Conservation (phyloP, 768 basidiomycete genomes). For the Leucocoprinus sp. region DNA sequence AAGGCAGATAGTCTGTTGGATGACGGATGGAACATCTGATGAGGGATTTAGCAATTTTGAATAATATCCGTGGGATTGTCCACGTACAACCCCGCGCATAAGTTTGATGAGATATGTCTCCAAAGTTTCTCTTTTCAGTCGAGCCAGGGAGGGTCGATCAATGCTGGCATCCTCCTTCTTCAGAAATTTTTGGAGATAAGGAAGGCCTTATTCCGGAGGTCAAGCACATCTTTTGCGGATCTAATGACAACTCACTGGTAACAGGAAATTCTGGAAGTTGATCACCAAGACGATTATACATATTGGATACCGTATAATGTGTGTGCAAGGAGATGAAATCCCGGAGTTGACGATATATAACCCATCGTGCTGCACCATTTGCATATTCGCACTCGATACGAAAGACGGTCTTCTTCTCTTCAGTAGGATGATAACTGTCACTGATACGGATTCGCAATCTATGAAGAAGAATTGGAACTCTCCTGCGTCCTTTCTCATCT, state of each 20-base stretch:
- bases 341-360: conserved; percentile 86
- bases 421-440: conserved; percentile 77
- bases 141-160: conserved; percentile 68
- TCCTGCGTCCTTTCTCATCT: conserved; percentile 77
- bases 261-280: conserved; percentile 88
- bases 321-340: conserved; percentile 88
- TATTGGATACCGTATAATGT: conserved; percentile 83
- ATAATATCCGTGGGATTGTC: neutral
- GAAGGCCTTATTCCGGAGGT: conserved; percentile 47
- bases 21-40: conserved; percentile 91
- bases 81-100: conserved; percentile 79
- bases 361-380: conserved; percentile 88
- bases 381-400: conserved; percentile 96
- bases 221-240: conserved; percentile 1
- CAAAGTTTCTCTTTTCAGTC: conserved; percentile 70
- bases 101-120: conserved; percentile 86
- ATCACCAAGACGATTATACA: conserved; percentile 62
- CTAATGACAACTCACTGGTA: conserved; percentile 42
- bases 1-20: conserved; percentile 86
- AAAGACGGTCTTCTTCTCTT: conserved; percentile 72
- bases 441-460: conserved; percentile 78
- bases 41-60: neutral
- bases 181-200: conserved; percentile 84
- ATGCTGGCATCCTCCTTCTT: conserved; percentile 55
- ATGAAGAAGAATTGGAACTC: conserved; percentile 72